phyloP scores from a whole-genome alignment of 139 green algal species.

The Chlamydomonas asymmetrica region DNA sequence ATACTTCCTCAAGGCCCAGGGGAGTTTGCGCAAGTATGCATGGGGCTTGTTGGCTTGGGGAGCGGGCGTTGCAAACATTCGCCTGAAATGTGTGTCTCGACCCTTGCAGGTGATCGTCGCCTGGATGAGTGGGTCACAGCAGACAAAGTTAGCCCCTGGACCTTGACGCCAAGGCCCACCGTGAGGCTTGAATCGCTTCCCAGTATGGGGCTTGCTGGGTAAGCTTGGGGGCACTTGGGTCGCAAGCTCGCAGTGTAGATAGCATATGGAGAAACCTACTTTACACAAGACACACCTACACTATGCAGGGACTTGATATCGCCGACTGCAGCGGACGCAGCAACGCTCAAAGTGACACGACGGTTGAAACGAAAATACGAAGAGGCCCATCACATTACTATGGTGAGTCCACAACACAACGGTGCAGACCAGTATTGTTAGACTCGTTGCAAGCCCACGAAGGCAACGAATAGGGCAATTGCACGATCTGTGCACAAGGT shows the following conservation, averaged over 20 bases:
- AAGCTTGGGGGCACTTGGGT: background rate
- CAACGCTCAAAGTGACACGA: slow-evolving; percentile 81
- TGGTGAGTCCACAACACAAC: slow-evolving; percentile 29
- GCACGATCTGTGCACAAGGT: no score
- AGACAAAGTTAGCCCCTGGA: slow-evolving; percentile 42
- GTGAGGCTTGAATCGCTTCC: slow-evolving; percentile 31
- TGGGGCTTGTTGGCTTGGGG: background rate
- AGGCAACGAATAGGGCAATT: no score
- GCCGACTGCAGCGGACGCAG: slow-evolving; percentile 22
- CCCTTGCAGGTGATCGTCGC: slow-evolving; percentile 73
- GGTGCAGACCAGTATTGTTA: no score
- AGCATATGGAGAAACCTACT: background rate
- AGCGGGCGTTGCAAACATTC: background rate
- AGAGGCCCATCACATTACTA: slow-evolving; percentile 71
- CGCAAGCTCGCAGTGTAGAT: background rate
- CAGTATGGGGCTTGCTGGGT: slow-evolving; percentile 14
- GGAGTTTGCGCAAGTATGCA: background rate
- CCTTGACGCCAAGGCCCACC: slow-evolving; percentile 23
- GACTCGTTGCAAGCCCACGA: no score
- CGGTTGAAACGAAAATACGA: slow-evolving; percentile 78
- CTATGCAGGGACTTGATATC: slow-evolving; percentile 43
- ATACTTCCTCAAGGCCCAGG: no score
- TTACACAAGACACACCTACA: background rate
- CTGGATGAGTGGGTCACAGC: slow-evolving; percentile 85
- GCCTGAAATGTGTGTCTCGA: background rate